Percentiles rank a stretch among this genome's conserved stretches.
Evolutionary conservation across 441 rosid genomes (phyloP).

Genomic region (Pelargonium australe): DNA sequence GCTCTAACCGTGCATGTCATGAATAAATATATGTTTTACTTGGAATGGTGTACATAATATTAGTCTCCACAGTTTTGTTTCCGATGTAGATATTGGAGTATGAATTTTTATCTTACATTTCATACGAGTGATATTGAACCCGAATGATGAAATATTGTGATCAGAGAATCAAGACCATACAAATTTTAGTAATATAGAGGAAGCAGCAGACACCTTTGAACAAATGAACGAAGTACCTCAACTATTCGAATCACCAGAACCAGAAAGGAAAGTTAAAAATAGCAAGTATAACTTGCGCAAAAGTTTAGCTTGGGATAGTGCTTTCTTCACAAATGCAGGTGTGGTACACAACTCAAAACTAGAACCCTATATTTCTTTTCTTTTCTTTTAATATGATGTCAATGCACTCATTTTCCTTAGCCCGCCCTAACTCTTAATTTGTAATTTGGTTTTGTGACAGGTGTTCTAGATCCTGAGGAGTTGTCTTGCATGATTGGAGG

Average conservation of each 20-base stretch:
- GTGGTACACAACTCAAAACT: slow-evolving; percentile 10
- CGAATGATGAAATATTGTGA: slow-evolving; percentile 15
- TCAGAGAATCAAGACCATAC: slow-evolving; percentile 31
- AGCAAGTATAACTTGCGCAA: slow-evolving; percentile 64
- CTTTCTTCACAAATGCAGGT: slow-evolving; percentile 92
- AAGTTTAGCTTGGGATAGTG: slow-evolving; percentile 95
- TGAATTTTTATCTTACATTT: background rate
- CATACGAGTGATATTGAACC: background rate
- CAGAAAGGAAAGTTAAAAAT: slow-evolving; percentile 28
- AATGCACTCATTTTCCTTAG: background rate
- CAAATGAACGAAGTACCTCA: slow-evolving; percentile 29
- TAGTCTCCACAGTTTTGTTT: background rate
- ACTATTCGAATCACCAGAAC: slow-evolving; percentile 38
- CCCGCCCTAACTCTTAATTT: background rate
- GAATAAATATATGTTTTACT: no score
- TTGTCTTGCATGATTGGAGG: slow-evolving; percentile 63
- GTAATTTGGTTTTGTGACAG: slow-evolving; percentile 26
- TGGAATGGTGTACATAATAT: background rate
- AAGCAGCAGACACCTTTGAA: slow-evolving; percentile 21
- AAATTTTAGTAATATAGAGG: slow-evolving; percentile 20
- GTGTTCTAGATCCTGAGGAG: slow-evolving; percentile 87
- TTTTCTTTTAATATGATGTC: background rate
- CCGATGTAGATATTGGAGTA: background rate
- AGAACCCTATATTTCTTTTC: background rate
- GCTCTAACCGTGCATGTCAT: no score